Evolutionary conservation across 2,329 filamentous ascomycete species (phyloP).

Genomic region (Talaromyces rugulosus): DNA sequence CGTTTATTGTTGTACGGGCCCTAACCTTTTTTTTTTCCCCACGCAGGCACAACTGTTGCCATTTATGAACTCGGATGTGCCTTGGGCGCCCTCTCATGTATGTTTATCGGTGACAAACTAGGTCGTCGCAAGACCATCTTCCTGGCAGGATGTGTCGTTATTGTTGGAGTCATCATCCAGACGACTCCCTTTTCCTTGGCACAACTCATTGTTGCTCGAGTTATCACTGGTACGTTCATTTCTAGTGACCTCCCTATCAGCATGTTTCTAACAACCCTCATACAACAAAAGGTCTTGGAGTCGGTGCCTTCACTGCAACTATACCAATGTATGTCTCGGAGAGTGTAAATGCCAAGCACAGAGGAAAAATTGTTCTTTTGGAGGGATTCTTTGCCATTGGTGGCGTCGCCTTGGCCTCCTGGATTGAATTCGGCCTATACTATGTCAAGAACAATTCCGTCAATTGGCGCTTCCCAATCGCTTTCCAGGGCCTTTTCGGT

Average conservation of each 20-base stretch:
- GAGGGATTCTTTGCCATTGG: conserved; percentile 26
- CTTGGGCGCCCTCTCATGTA: conserved; percentile 39
- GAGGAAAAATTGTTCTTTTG: conserved; percentile 18
- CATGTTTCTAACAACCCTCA: neutral
- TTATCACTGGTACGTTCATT: conserved; percentile 35
- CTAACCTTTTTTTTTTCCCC: conserved; percentile 27
- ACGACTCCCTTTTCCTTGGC: conserved; percentile 37
- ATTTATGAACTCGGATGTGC: conserved; percentile 24
- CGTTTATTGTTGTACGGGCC: neutral
- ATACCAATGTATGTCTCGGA: conserved; percentile 19
- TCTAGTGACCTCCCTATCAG: conserved; percentile 8
- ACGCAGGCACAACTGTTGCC: conserved; percentile 19
- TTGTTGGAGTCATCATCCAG: conserved; percentile 43
- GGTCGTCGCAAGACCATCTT: conserved; percentile 41
- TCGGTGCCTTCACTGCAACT: conserved; percentile 22
- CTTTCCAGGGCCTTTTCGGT: conserved; percentile 42
- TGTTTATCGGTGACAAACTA: conserved; percentile 39
- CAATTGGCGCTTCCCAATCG: conserved; percentile 41
- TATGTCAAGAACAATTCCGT: conserved; percentile 7
- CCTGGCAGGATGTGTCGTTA: conserved; percentile 38
- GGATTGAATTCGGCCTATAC: conserved; percentile 12
- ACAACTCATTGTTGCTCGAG: conserved; percentile 43
- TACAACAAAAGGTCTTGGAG: conserved; percentile 16
- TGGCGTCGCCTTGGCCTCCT: conserved; percentile 13
- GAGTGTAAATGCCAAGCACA: conserved; percentile 7